Conservation (phyloP, 2,329 filamentous ascomycete genomes). For the Neofusicoccum parvum region DNA sequence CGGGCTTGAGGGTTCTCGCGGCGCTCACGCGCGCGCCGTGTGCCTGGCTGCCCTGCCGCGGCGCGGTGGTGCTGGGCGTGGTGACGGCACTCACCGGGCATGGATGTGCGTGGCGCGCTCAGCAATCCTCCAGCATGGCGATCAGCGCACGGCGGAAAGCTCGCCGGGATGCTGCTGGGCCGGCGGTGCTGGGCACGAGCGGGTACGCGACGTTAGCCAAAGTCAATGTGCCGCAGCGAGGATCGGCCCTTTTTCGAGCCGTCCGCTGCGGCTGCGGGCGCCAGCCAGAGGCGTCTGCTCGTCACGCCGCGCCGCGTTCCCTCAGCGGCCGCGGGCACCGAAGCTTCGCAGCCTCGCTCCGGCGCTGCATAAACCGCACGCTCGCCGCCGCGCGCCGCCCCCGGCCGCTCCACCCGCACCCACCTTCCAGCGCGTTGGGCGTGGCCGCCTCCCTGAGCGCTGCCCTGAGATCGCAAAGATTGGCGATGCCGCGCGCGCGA, state of each 20-base stretch:
- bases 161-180: conserved; percentile 8
- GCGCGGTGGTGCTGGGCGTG: background rate
- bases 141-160: conserved; percentile 13
- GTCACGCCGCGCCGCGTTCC: too few relatives aligned
- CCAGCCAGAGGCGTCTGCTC: too few relatives aligned
- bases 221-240: conserved; percentile 16
- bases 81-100: background rate
- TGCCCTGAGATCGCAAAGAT: conserved; percentile 19
- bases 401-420: conserved; percentile 19
- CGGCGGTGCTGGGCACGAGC: background rate
- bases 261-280: too few relatives aligned
- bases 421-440: conserved; percentile 9
- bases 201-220: conserved; percentile 17
- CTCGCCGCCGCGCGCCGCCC: background rate
- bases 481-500: conserved; percentile 1
- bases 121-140: background rate
- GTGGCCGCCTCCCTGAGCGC: background rate
- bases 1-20: background rate
- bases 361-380: background rate
- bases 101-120: conserved; percentile 9
- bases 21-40: too few relatives aligned
- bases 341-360: background rate
- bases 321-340: too few relatives aligned
- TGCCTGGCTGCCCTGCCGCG: background rate
- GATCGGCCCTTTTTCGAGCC: conserved; percentile 14